Evolutionary conservation across 352 stramenopile genomes (phyloP).

Genomic region (Pythium graminicola): DNA sequence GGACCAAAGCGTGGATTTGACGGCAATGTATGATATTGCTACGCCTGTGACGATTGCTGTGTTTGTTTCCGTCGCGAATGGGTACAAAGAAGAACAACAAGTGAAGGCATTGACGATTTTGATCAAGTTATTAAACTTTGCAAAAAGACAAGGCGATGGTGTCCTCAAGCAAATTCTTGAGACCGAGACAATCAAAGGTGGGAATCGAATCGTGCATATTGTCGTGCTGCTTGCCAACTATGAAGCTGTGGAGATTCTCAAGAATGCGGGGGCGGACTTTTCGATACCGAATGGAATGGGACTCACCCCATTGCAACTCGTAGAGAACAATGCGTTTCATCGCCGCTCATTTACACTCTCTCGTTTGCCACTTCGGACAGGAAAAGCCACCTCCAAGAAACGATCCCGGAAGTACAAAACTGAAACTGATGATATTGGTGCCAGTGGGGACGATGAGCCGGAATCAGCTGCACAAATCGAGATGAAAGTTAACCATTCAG

Average conservation of each 20-base stretch:
- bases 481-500: constrained; percentile 10
- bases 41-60: constrained; percentile 35
- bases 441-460: too few species aligned
- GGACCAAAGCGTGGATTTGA: constrained; percentile 10
- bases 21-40: constrained; percentile 31
- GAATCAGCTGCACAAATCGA: constrained; percentile 16
- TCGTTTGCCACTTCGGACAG: constrained; percentile 20
- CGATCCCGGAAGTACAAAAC: constrained; percentile 9
- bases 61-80: constrained; percentile 51
- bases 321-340: constrained; percentile 57
- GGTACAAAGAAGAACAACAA: constrained; percentile 40
- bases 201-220: constrained; percentile 46
- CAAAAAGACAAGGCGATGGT: constrained; percentile 21
- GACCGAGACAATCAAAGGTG: constrained; percentile 32
- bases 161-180: constrained; percentile 30
- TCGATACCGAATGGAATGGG: constrained; percentile 26
- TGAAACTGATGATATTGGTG: background rate
- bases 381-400: constrained; percentile 13
- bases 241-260: constrained; percentile 35
- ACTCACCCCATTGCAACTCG: constrained; percentile 31
- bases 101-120: constrained; percentile 33
- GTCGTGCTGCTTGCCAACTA: constrained; percentile 43
- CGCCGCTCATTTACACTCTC: constrained; percentile 38
- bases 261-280: constrained; percentile 27
- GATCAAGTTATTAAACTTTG: constrained; percentile 31